Conservation (phyloP, 306 rosid genomes). For the Amphicarpaea edgeworthii region DNA sequence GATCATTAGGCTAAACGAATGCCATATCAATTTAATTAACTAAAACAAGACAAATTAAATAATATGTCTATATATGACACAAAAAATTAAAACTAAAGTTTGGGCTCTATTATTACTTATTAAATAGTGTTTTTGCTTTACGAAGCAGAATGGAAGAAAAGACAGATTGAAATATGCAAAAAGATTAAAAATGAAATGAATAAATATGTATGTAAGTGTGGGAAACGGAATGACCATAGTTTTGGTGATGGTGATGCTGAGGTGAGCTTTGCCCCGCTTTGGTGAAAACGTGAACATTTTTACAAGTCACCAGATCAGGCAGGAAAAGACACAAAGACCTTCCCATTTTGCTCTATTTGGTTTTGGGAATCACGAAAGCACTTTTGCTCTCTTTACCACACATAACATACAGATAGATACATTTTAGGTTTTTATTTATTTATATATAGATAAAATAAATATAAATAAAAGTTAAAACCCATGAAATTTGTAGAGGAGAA, state of each 20-base stretch:
- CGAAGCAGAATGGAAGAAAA: conserved; percentile 37
- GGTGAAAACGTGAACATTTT: conserved; percentile 50
- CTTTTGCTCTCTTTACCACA: conserved; percentile 24
- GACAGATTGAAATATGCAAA: conserved; percentile 32
- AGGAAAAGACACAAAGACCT: conserved; percentile 45
- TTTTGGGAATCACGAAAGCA: conserved; percentile 59
- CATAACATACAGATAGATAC: too few relatives aligned
- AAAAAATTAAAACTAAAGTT: neutral
- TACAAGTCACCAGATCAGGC: conserved; percentile 35
- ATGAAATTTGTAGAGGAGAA: too few relatives aligned
- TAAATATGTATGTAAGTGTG: conserved; percentile 1
- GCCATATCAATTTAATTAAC: neutral
- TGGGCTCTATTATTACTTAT: too few relatives aligned
- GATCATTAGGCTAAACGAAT: conserved; percentile 12
- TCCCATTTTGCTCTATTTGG: conserved; percentile 49
- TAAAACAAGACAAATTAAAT: neutral
- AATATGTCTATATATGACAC: neutral
- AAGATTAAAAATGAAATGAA: conserved; percentile 10
- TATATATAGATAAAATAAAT: too few relatives aligned
- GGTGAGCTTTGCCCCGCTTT: conserved; percentile 39
- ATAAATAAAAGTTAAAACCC: too few relatives aligned
- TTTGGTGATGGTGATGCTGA: conserved; percentile 1
- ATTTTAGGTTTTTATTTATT: too few relatives aligned
- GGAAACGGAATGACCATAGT: neutral
- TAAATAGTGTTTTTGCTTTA: conserved; percentile 4